A percentile compares a stretch with the other conserved stretches of the same genome.
Evolutionary conservation across 108 stramenopile genomes (phyloP).

Genomic region (Skeletonema potamos): DNA sequence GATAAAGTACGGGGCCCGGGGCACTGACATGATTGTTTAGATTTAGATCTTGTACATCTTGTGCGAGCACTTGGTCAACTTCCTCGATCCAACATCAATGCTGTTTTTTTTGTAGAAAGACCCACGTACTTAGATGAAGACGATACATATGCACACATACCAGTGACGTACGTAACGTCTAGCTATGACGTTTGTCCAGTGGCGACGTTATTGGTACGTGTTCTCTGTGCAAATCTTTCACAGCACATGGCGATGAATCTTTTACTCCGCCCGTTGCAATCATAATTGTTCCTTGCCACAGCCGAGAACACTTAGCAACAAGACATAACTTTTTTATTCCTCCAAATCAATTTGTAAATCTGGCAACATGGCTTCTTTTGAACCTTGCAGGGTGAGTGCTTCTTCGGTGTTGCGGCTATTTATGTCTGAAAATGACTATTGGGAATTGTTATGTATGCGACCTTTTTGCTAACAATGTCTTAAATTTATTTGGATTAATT

Average conservation of each 20-base stretch:
- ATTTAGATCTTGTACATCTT: too few relatives aligned
- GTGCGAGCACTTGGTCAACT: too few relatives aligned
- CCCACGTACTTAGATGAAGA: too few relatives aligned
- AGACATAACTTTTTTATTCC: background rate
- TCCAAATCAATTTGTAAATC: background rate
- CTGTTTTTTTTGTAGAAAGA: too few relatives aligned
- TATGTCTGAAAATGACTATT: background rate
- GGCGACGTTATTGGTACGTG: background rate
- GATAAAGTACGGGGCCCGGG: too few relatives aligned
- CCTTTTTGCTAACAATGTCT: background rate
- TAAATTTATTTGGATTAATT: background rate
- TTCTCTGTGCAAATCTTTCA: background rate
- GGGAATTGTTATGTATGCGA: background rate
- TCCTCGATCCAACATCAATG: too few relatives aligned
- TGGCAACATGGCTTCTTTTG: slow-evolving; percentile 50
- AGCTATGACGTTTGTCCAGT: background rate
- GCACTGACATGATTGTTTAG: too few relatives aligned
- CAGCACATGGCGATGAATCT: background rate
- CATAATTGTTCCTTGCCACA: background rate
- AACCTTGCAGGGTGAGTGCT: slow-evolving; percentile 52
- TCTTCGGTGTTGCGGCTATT: background rate
- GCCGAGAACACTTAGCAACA: background rate
- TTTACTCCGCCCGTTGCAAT: background rate
- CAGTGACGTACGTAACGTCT: background rate
- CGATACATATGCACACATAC: background rate